Conservation (phyloP, 1,284 basidiomycete genomes). For the Puccinia triticina region DNA sequence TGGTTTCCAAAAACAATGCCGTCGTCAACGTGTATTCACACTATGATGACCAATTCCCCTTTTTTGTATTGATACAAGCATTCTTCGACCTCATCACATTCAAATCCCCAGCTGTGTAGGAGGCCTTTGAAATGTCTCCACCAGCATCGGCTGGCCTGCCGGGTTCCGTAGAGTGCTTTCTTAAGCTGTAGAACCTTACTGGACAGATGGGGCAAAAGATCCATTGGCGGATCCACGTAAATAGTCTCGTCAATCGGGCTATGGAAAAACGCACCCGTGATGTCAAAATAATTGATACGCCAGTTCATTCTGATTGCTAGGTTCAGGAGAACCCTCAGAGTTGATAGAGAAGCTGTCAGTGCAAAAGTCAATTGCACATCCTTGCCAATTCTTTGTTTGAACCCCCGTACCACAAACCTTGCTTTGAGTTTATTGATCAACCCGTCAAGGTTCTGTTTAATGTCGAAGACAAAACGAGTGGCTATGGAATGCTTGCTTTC, state of each 20-base stretch:
- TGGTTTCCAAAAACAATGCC: conserved; percentile 4
- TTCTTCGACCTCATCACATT: too few species aligned
- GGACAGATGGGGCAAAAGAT: background rate
- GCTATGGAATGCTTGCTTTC: background rate
- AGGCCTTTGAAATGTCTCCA: too few species aligned
- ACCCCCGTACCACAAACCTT: background rate
- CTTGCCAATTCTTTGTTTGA: background rate
- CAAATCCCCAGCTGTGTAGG: too few species aligned
- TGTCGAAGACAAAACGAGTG: conserved; percentile 6
- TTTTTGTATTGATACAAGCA: background rate
- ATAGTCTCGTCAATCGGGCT: conserved; percentile 2
- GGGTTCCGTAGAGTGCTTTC: too few species aligned
- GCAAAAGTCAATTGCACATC: background rate
- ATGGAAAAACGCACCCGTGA: background rate
- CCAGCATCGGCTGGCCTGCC: conserved; percentile 9
- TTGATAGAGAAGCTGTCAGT: background rate
- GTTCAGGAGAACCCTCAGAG: background rate
- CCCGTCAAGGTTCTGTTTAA: background rate
- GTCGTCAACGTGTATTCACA: conserved; percentile 19
- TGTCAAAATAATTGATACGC: conserved; percentile 4
- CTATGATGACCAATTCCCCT: background rate
- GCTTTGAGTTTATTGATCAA: conserved; percentile 8
- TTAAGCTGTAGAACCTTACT: too few species aligned
- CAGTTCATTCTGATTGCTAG: background rate
- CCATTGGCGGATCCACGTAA: background rate